Percentiles rank a stretch among this genome's conserved stretches.
These are phyloP conservation scores for Simplicillium sp. DNA, from an alignment of 2,329 filamentous ascomycete species.

Conservation along the genomic window DNA sequence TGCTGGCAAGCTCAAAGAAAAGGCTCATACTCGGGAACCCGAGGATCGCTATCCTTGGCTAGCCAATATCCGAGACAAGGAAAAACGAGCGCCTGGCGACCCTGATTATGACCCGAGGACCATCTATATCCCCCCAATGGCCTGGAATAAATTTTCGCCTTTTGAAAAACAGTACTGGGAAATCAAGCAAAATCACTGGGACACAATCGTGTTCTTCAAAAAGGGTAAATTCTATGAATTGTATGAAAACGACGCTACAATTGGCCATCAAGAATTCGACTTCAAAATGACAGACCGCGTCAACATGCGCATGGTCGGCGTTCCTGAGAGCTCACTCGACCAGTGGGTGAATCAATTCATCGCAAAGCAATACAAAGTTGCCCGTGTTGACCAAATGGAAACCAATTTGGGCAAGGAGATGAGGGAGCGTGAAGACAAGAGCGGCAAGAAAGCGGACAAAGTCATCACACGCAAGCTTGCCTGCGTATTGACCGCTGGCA, in stretches of 20 bases:
- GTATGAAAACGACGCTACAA: slow-evolving; percentile 94
- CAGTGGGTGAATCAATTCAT: slow-evolving; percentile 98
- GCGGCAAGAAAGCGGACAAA: slow-evolving; percentile 72
- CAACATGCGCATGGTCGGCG: slow-evolving; percentile 99
- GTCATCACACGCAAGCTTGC: slow-evolving; percentile 86
- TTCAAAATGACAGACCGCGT: slow-evolving; percentile 95
- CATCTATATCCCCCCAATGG: slow-evolving; percentile 76
- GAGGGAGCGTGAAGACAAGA: slow-evolving; percentile 72
- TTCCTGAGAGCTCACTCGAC: slow-evolving; percentile 90
- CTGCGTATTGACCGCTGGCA: slow-evolving; percentile 84
- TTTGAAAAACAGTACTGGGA: slow-evolving; percentile 99
- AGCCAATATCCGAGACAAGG: slow-evolving; percentile 74
- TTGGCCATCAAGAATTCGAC: slow-evolving; percentile 94
- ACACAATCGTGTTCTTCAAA: slow-evolving; percentile 98
- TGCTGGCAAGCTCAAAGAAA: slow-evolving; percentile 40
- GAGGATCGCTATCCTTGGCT: slow-evolving; percentile 87
- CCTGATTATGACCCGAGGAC: slow-evolving; percentile 88
- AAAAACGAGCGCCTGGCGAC: slow-evolving; percentile 66
- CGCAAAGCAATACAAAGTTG: slow-evolving; percentile 95
- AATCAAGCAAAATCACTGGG: slow-evolving; percentile 96
- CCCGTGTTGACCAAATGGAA: slow-evolving; percentile 92
- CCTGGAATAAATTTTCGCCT: slow-evolving; percentile 75
- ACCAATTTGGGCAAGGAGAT: slow-evolving; percentile 95
- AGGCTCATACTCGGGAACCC: slow-evolving; percentile 73
- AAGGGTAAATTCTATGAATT: slow-evolving; percentile 99